Percentiles rank a stretch among this genome's conserved stretches.
These are phyloP conservation scores for Hypseocharis bilobata DNA, from an alignment of 441 rosid genomes.

Conservation along the genomic window DNA sequence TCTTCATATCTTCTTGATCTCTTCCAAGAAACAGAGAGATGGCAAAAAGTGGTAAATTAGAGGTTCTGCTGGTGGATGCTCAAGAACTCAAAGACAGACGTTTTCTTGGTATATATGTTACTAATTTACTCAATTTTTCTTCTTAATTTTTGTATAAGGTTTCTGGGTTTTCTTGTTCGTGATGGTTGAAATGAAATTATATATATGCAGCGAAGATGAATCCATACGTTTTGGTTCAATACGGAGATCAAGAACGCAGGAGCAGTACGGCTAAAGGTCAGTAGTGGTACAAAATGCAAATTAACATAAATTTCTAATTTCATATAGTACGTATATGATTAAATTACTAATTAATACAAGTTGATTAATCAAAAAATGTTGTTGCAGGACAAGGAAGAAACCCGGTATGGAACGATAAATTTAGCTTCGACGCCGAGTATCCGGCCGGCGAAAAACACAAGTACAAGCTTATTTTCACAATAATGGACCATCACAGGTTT, in stretches of 20 bases:
- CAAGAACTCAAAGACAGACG: neutral
- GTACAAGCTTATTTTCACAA: neutral
- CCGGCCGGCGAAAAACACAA: neutral
- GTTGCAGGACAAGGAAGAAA: neutral
- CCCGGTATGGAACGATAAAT: neutral
- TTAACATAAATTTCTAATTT: too few relatives aligned
- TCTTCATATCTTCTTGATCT: too few relatives aligned
- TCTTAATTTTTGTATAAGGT: too few relatives aligned
- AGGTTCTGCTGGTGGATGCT: neutral
- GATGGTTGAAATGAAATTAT: too few relatives aligned
- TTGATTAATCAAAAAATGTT: too few relatives aligned
- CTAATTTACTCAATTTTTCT: neutral
- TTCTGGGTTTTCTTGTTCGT: too few relatives aligned
- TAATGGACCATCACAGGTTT: neutral
- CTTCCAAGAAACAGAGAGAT: too few relatives aligned
- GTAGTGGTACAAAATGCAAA: too few relatives aligned
- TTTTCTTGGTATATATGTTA: neutral
- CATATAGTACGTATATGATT: too few relatives aligned
- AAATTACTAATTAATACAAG: too few relatives aligned
- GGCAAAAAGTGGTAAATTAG: neutral
- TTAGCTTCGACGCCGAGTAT: neutral
- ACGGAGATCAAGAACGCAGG: neutral
- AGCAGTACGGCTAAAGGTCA: neutral
- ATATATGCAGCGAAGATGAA: neutral
- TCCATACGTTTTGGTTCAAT: conserved; percentile 2